Base-by-base conservation (phyloP, 2,329 filamentous ascomycete genomes). In the Microsporum ferrugineum region DNA sequence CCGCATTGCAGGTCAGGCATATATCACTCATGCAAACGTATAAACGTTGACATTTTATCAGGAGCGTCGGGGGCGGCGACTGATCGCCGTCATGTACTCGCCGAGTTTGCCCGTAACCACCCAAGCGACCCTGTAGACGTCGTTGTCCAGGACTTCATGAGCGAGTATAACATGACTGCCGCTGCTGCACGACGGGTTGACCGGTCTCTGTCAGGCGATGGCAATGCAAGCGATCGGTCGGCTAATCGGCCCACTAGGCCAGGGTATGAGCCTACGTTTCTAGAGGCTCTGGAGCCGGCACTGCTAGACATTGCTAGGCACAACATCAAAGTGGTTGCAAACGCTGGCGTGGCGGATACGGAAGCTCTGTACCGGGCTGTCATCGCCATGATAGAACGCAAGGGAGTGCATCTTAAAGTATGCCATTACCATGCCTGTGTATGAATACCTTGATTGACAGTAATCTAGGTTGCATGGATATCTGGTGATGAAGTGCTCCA, bases 121-220 rank as follows among this genome's bases (percentile, higher is more conserved):
- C 68, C 72, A 5, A 71, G 71, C 12, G 79, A 80, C 33, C 75
- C 77, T 2, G 70, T 78, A 34, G 76, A 79, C 67, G 74, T 78
- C 3, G 76, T 78, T 53, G 77, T 77, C 58, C 73, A 74, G 3
- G 76, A 79, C 64, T 78, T 76, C 67, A 77, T 79, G 72, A 76
- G 74, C 61, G 77, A 79, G 62, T 75, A 77, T 64, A 84, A 82
- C 67, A 81, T 84, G 73, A 78, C 80, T 27, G 70, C 70, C 7
- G 61, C 73, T 63, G 70, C 72, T 62, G 66, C 73, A 64, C 63
- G 77, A 69, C 68, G 72, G 63, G 60, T 77, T 65, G 61, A 80
- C 65, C 68, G 73, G 59, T 66, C 71, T 3, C 63, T 67, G 51
- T 58, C 63, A n/a, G 61, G 65, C 38, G 57, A 38, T 17, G 43